A percentile compares a stretch with the other conserved stretches of the same genome.
Evolutionary conservation across 352 stramenopile species (phyloP).

Genomic region (Globisporangium ultimum): DNA sequence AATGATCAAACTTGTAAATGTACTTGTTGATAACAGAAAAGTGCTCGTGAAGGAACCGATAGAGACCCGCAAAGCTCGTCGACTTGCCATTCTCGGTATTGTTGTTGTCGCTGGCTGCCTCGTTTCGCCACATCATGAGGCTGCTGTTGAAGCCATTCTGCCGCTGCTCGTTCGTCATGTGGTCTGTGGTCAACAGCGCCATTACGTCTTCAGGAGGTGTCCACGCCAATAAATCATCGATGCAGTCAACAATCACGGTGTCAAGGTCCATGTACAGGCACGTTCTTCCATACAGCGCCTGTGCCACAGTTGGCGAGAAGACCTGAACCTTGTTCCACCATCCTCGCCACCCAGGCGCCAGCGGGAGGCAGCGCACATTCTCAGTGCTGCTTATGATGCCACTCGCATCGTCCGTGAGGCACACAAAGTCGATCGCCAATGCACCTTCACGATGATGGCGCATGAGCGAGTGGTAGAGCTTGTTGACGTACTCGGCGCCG

Average conservation of each 20-base stretch:
- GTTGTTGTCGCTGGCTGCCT: not conserved
- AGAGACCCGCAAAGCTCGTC: constrained; percentile 16
- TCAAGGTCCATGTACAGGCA: constrained; percentile 78
- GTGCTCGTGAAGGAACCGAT: constrained; percentile 35
- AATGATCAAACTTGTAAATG: constrained; percentile 89
- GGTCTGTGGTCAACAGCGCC: constrained; percentile 50
- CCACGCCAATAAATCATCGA: constrained; percentile 29
- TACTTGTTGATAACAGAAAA: constrained; percentile 33
- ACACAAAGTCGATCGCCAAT: constrained; percentile 45
- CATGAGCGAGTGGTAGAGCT: constrained; percentile 39
- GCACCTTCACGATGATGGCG: constrained; percentile 9
- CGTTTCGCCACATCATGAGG: constrained; percentile 54
- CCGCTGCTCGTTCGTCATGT: constrained; percentile 69
- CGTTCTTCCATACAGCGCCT: constrained; percentile 11
- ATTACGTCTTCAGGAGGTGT: constrained; percentile 12
- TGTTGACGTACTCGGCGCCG: constrained; percentile 79
- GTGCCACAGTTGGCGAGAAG: constrained; percentile 30
- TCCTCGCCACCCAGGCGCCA: constrained; percentile 36
- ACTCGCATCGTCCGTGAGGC: constrained; percentile 57
- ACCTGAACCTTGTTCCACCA: constrained; percentile 86
- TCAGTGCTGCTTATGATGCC: constrained; percentile 23
- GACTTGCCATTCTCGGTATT: no score
- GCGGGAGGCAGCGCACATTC: constrained; percentile 25
- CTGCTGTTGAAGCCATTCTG: constrained; percentile 70
- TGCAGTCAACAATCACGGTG: constrained; percentile 54